Evolutionary conservation across 164 flowering plant species (phyloP).

Genomic region (Berberis vulgaris): DNA sequence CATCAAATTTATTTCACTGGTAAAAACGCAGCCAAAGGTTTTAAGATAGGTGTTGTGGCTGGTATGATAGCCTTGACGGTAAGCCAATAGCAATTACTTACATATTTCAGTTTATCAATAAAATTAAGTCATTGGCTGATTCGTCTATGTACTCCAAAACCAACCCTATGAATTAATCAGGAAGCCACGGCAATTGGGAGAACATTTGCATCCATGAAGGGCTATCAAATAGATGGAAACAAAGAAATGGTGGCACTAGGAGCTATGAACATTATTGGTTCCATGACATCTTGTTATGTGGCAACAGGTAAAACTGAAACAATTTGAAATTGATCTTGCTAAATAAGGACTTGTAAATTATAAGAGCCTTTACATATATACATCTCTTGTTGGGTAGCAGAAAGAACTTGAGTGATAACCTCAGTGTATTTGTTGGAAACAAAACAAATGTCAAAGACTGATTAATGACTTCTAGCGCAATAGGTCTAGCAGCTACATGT

Average conservation of each 20-base stretch:
- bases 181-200: conserved; percentile 91
- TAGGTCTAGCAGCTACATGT: no score
- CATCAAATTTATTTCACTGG: conserved; percentile 60
- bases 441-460: no score
- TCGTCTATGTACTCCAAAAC: not conserved
- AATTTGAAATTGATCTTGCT: no score
- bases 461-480: no score
- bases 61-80: conserved; percentile 85
- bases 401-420: no score
- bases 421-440: no score
- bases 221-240: conserved; percentile 83
- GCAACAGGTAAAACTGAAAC: conserved; percentile 87
- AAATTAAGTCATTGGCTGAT: not conserved
- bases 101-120: not conserved
- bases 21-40: conserved; percentile 42
- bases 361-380: no score
- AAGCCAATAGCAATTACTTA: conserved; percentile 13
- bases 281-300: conserved; percentile 88
- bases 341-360: no score
- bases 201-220: conserved; percentile 85
- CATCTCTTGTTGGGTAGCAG: no score
- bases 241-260: conserved; percentile 97
- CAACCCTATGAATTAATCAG: conserved; percentile 27
- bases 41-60: conserved; percentile 69
- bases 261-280: conserved; percentile 79